A percentile compares a stretch with the other conserved stretches of the same genome.
These are phyloP conservation scores for Grosmannia serpens DNA, from an alignment of 2,329 filamentous ascomycete species.

Conservation along the genomic window DNA sequence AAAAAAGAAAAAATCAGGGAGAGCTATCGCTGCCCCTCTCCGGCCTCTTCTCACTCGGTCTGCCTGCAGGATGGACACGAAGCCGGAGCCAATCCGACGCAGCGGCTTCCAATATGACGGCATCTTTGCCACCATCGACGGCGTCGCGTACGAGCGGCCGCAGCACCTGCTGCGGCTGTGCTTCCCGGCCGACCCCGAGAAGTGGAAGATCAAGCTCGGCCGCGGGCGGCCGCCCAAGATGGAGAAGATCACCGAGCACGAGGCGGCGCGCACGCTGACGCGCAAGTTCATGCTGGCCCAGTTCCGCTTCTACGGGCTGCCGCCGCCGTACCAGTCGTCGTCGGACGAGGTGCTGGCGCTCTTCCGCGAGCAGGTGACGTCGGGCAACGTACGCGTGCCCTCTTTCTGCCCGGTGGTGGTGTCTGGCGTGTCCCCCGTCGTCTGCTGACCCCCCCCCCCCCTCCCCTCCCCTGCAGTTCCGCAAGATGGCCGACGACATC, in stretches of 20 bases:
- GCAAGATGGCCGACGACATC: conserved; percentile 11
- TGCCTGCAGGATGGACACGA: conserved; percentile 1
- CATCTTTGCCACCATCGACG: conserved; percentile 12
- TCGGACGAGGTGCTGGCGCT: conserved; percentile 11
- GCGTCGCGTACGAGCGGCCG: conserved; percentile 13
- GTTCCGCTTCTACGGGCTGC: conserved; percentile 15
- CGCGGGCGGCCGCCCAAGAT: conserved; percentile 14
- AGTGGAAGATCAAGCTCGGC: conserved; percentile 15
- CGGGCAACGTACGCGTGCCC: conserved; percentile 7
- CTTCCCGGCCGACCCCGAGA: conserved; percentile 12
- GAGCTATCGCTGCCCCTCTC: neutral
- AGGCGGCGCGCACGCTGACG: conserved; percentile 11
- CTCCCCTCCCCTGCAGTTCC: conserved; percentile 6
- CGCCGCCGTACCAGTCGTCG: conserved; percentile 14
- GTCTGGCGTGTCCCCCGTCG: neutral
- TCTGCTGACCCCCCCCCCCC: neutral
- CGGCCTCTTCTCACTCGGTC: neutral
- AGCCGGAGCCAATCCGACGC: conserved; percentile 14
- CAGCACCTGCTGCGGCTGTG: conserved; percentile 14
- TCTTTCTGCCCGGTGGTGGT: too few relatives aligned
- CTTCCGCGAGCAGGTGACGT: conserved; percentile 11
- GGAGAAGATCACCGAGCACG: conserved; percentile 13
- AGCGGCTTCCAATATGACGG: conserved; percentile 22
- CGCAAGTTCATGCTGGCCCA: conserved; percentile 14
- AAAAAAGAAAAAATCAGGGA: conserved; percentile 3